These are phyloP conservation scores for Cucurbitaria berberidis DNA, from an alignment of 2,329 filamentous ascomycete genomes.

Conservation along the genomic window DNA sequence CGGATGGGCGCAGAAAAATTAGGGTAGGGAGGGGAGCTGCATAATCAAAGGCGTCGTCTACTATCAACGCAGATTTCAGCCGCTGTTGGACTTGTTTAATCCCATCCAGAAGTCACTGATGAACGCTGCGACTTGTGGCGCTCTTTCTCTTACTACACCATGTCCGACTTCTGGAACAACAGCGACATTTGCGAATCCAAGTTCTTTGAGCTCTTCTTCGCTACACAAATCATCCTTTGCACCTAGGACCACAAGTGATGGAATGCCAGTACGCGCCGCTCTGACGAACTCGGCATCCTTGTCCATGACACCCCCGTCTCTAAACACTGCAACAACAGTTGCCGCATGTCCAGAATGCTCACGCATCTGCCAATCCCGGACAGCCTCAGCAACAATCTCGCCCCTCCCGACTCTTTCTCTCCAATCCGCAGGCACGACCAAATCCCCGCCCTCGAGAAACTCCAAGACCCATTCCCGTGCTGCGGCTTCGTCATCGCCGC, in stretches of 20 bases:
- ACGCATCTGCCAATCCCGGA: constrained; percentile 57
- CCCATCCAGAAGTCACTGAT: constrained; percentile 43
- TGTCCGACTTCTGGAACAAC: constrained; percentile 51
- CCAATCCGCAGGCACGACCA: constrained; percentile 55
- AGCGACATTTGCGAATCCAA: constrained; percentile 46
- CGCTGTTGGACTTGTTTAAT: background rate
- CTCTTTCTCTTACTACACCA: constrained; percentile 49
- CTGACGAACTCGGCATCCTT: constrained; percentile 40
- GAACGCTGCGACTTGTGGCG: constrained; percentile 44
- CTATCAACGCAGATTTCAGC: background rate
- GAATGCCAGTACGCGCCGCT: constrained; percentile 33
- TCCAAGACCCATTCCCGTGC: constrained; percentile 48
- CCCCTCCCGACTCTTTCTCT: constrained; percentile 49
- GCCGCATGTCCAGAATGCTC: constrained; percentile 56
- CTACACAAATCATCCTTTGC: constrained; percentile 47
- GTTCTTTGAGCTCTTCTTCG: constrained; percentile 36
- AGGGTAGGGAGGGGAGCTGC: background rate
- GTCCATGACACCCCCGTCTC: constrained; percentile 55
- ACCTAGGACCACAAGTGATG: constrained; percentile 44
- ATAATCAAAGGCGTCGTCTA: background rate
- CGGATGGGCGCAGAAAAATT: background rate
- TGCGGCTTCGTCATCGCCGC: constrained; percentile 41
- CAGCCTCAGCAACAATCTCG: constrained; percentile 56
- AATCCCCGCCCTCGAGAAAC: constrained; percentile 53
- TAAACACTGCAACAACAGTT: constrained; percentile 55